Base-by-base conservation (phyloP, 164 flowering plant genomes). In the Vitis cinerea region DNA sequence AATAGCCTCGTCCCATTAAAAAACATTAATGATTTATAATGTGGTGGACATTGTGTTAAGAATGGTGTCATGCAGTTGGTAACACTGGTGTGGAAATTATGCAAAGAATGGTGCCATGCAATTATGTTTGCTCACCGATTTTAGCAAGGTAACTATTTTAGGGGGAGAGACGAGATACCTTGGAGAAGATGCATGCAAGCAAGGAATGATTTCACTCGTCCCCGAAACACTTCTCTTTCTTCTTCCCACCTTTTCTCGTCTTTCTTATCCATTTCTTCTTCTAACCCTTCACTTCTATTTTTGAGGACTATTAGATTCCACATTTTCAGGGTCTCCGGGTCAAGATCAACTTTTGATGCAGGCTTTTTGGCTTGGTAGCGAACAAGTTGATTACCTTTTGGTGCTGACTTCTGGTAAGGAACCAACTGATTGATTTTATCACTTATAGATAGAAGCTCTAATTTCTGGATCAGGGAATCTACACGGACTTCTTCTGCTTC, bases 141-240 rank as follows among this genome's bases (percentile, higher is more conserved):
- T 62, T 30, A 27, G 57, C 8, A 48, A 29, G 49, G 17, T 15
- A 15, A 9, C 11, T 27, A 3, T 27, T 10, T 3, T n/a, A 19
- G 17, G 10, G 3, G 49, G 14, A 12, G 14, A 31, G 47, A 19
- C 23, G 19, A 10, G 12, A 19, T 88, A 90, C 97, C 97, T 87
- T 76, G 85, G 19, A 90, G 64, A 11, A 78, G 79, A 81, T 82
- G 90, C 93, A 90, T 85, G 49, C 84, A 75, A 0, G 85, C 78
- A 63, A 80, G 81, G 69, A 92, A 90, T n/a, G 82, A 74, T 10
- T 81, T 70, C 2, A 73, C 76, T 14, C 90, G 78, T 30, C 81
- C 83, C 0, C 31, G 55, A 56, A 87, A 90, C 9, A 79, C 61
- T 59, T 66, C 19, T 62, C 88, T 77, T 66, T 87, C 85, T 51